Evolutionary conservation across 805 yeast genomes (phyloP).

Genomic region (Cyberlindnera mrakii): DNA sequence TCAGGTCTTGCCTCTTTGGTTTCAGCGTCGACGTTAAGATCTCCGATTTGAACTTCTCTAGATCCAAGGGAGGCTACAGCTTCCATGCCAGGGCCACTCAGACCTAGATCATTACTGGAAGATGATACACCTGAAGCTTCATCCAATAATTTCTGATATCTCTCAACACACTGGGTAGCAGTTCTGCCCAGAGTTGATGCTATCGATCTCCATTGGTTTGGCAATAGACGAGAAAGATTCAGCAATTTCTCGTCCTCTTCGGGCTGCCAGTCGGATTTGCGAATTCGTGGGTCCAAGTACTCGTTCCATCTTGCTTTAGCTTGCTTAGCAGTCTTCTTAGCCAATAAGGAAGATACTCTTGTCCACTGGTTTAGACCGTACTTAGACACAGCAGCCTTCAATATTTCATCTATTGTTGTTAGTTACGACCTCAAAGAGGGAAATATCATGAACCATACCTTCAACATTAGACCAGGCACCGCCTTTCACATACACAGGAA

Average conservation of each 20-base stretch:
- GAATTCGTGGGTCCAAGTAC: conserved; percentile 71
- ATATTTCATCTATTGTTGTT: conserved; percentile 31
- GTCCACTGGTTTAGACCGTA: conserved; percentile 96
- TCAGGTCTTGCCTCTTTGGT: conserved; percentile 79
- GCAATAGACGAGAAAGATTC: conserved; percentile 60
- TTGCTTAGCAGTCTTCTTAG: conserved; percentile 84
- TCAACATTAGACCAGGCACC: conserved; percentile 84
- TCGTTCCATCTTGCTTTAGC: conserved; percentile 92
- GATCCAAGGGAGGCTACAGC: conserved; percentile 32
- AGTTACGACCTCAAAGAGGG: background rate
- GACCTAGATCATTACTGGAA: conserved; percentile 27
- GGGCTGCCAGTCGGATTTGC: conserved; percentile 59
- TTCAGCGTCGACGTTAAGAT: conserved; percentile 67
- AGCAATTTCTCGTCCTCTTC: conserved; percentile 74
- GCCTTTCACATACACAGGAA: conserved; percentile 73
- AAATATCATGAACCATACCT: conserved; percentile 47
- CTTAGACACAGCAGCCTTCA: conserved; percentile 86
- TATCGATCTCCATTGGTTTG: conserved; percentile 95
- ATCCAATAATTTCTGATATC: conserved; percentile 70
- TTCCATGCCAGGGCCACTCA: conserved; percentile 50
- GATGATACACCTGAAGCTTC: conserved; percentile 25
- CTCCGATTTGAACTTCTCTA: conserved; percentile 38
- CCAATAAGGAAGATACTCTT: conserved; percentile 78
- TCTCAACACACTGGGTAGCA: conserved; percentile 77
- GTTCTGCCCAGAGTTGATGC: conserved; percentile 77